Evolutionary conservation across 257 asterid genomes (phyloP), one percentile per base, ranked within the genome.

Genomic region (Lycium barbarum): DNA sequence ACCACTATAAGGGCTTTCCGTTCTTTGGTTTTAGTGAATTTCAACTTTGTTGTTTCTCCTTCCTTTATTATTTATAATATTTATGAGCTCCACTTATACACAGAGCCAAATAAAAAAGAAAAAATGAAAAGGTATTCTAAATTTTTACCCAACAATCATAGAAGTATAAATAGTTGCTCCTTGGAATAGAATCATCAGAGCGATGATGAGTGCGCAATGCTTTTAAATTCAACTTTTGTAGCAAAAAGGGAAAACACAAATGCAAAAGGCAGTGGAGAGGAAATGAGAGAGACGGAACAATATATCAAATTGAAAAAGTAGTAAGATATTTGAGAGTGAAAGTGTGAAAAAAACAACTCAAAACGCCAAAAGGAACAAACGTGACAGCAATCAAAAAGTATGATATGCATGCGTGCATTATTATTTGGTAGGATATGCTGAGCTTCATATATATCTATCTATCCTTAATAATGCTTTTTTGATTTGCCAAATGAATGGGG

Each of bases 321-420:
- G 20, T 66, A 55, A 67, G 55, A 55, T 62, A 43, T 40, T 40
- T 81, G 76, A 43, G 59, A 45, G 26, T 81, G 76, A 59, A 40
- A 59, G 55, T 66, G 12, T 11, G 61, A 51, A 76, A 38, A 35
- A 51, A 51, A 51, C 82, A 51, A n/a, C n/a, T 49, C 55, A 8
- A n/a, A 13, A 54, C 10, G 66, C 33, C 81, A 83, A 65, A 58
- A 67, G 80, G 51, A 82, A 82, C 79, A 82, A 33, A 65, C 18
- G 54, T 20, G 43, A 65, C 74, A 81, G 45, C 70, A 62, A 66
- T 47, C 61, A 81, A 81, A 62, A 81, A 81, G 84, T 36, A 47
- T 47, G 22, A 81, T 62, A 20, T 81, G 84, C 84, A 81, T 81
- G 84, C 84, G 84, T 81, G 84, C 76, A 81, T 81, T 81, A 81